phyloP scores from a whole-genome alignment of 2,329 filamentous ascomycete species.

The Arthrobotrys musiformis region DNA sequence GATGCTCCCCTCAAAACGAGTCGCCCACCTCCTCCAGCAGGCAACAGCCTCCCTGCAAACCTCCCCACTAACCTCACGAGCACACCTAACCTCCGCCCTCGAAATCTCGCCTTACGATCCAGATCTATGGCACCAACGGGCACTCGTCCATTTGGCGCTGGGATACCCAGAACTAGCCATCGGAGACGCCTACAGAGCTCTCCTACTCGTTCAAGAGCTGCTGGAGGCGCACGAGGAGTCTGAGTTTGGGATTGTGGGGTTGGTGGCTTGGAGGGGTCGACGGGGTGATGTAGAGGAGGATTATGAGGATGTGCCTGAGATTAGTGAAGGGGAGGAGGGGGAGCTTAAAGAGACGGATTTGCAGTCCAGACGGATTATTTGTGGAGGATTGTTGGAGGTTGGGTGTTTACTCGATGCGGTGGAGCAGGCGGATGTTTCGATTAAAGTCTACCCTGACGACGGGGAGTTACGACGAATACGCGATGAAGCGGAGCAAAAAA shows the following conservation, averaged over 20 bases:
- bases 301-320: constrained; percentile 50
- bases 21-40: constrained; percentile 39
- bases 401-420: constrained; percentile 46
- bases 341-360: constrained; percentile 62
- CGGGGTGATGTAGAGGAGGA: constrained; percentile 61
- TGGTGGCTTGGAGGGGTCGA: constrained; percentile 44
- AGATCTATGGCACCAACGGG: constrained; percentile 65
- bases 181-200: constrained; percentile 87
- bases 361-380: constrained; percentile 57
- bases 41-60: not conserved
- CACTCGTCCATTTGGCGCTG: constrained; percentile 75
- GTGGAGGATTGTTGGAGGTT: constrained; percentile 31
- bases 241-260: constrained; percentile 63
- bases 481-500: constrained; percentile 54
- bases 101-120: constrained; percentile 49
- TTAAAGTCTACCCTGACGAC: constrained; percentile 65
- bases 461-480: not conserved
- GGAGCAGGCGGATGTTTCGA: constrained; percentile 44
- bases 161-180: constrained; percentile 90
- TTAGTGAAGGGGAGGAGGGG: constrained; percentile 62
- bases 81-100: constrained; percentile 31
- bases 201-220: constrained; percentile 86
- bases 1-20: constrained; percentile 44
- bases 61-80: constrained; percentile 13
- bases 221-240: constrained; percentile 84